phyloP scores from a whole-genome alignment of 441 rosid species.

The Raphanus hybrid region DNA sequence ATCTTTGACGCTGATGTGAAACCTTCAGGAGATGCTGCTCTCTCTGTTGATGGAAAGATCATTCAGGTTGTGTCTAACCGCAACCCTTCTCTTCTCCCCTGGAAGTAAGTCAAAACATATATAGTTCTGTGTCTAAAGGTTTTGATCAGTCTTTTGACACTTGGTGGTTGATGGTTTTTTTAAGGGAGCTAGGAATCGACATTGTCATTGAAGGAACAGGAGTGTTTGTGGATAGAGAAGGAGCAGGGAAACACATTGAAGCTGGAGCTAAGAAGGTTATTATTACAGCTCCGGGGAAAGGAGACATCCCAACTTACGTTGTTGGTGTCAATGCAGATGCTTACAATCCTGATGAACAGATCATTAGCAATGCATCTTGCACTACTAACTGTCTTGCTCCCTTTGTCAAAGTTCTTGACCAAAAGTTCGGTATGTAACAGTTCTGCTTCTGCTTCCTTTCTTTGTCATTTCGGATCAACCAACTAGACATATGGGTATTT shows the following conservation, averaged over 20 bases:
- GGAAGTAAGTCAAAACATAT: constrained; percentile 58
- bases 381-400: constrained; percentile 98
- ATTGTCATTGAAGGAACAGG: constrained; percentile 93
- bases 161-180: not conserved
- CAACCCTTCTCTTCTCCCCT: constrained; percentile 73
- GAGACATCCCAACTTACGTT: constrained; percentile 79
- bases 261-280: constrained; percentile 97
- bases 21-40: constrained; percentile 65
- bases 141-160: constrained; percentile 19
- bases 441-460: too few relatives aligned
- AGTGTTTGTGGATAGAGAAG: constrained; percentile 84
- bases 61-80: constrained; percentile 80
- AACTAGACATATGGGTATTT: too few relatives aligned
- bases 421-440: constrained; percentile 72
- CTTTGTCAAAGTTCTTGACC: constrained; percentile 94
- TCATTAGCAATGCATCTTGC: constrained; percentile 97
- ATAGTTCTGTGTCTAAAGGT: constrained; percentile 17
- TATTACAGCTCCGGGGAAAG: constrained; percentile 91
- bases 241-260: constrained; percentile 85
- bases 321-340: constrained; percentile 84
- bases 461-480: too few relatives aligned
- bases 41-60: constrained; percentile 91
- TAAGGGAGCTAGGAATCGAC: constrained; percentile 75
- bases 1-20: constrained; percentile 79
- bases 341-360: constrained; percentile 73